phyloP scores from a whole-genome alignment of 352 stramenopile species.

The Phytophthora sansomeana region DNA sequence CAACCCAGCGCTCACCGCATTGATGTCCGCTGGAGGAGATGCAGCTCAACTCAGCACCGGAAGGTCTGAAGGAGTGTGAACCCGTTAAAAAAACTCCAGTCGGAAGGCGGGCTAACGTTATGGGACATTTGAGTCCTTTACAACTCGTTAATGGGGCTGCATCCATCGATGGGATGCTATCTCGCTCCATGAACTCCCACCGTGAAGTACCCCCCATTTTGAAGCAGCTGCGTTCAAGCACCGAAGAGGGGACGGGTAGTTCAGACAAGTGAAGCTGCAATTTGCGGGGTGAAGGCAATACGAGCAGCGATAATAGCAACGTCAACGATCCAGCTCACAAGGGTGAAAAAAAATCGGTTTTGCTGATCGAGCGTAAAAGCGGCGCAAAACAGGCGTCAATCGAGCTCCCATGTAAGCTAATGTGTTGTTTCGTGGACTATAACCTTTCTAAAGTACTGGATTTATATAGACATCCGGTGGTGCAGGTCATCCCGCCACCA shows the following conservation, averaged over 20 bases:
- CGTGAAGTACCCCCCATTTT: neutral
- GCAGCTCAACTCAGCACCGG: neutral
- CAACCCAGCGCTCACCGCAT: neutral
- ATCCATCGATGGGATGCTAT: neutral
- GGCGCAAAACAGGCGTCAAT: too few species aligned
- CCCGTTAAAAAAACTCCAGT: neutral
- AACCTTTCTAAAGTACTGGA: too few species aligned
- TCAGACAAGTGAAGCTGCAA: neutral
- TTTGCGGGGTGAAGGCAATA: neutral
- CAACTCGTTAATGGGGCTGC: neutral
- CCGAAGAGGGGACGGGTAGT: neutral
- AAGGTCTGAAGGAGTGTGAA: neutral
- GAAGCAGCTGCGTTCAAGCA: neutral
- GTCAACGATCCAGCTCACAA: too few species aligned
- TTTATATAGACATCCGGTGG: too few species aligned
- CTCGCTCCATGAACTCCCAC: neutral
- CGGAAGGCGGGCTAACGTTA: neutral
- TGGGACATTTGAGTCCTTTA: neutral
- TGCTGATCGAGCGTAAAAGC: too few species aligned
- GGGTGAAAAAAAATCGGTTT: too few species aligned
- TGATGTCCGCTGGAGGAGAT: conserved; percentile 1
- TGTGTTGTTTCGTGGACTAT: too few species aligned
- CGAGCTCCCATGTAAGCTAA: too few species aligned
- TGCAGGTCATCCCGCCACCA: too few species aligned
- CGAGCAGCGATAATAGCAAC: too few species aligned